Evolutionary conservation across 192 early-diverging fungal genomes (phyloP), one percentile per base, ranked within the genome.

Genomic region (Dimargaris cristalligena): DNA sequence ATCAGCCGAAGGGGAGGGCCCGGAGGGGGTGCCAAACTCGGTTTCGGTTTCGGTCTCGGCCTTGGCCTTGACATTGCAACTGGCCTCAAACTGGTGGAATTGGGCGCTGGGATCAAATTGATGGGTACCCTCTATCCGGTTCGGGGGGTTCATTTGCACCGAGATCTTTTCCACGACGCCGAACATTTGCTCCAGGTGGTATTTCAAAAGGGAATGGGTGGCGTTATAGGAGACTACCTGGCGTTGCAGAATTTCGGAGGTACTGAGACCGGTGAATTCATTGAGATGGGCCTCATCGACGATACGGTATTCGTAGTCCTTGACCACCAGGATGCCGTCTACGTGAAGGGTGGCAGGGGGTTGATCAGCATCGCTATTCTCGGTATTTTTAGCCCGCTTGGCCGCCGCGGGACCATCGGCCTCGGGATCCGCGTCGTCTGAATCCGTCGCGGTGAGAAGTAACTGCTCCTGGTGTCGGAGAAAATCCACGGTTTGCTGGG

Each of bases 181-280:
- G 84, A 89, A 99, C 90, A 97, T 93, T 65, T 86, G 86, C 65
- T 88, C 89, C 22, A 99, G 71, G 71, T 96, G 90, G 78, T 87
- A 90, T 60, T 78, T 80, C 22, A 99, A 76, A 48, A 99, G 64
- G 2, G 79, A 74, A 46, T 89, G 80, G 0, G 87, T 79, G 14
- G 86, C 89, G 44, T 80, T 75, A 56, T 82, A 87, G 0, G 84
- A 78, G 13, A 99, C 78, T 11, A 72, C 69, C 41, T 84, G 85
- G 60, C 84, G 74, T 70, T 96, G 92, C 48, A 85, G 68, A 2
- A 97, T 67, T 1, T 80, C 76, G 13, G 87, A 82, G 0, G 85
- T 80, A 48, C 78, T 68, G 34, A 97, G 73, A 28, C 83, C 88
- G 3, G 84, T 87, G 61, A 87, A 87, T 50, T 93, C 90, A 45